These are phyloP conservation scores for Artomyces pyxidatus DNA, from an alignment of 768 basidiomycete genomes.

Conservation along the genomic window DNA sequence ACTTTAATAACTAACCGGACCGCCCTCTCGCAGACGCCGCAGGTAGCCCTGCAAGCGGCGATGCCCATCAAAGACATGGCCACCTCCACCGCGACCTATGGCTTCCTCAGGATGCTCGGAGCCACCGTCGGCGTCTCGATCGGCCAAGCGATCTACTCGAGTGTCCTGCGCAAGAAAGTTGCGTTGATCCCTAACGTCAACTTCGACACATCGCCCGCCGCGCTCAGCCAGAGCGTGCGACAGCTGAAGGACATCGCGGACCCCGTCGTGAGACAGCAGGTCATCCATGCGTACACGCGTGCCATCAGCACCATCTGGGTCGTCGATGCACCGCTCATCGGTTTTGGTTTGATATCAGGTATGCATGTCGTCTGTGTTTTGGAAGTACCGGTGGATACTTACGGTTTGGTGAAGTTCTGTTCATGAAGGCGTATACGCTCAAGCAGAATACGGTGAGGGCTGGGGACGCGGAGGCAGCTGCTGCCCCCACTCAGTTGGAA, in stretches of 20 bases:
- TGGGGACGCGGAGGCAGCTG: too few species aligned
- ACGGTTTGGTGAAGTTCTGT: constrained; percentile 17
- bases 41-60: constrained; percentile 73
- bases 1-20: neutral
- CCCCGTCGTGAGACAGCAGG: constrained; percentile 19
- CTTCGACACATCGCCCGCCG: constrained; percentile 13
- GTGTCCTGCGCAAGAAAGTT: constrained; percentile 25
- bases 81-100: constrained; percentile 56
- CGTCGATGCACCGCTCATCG: constrained; percentile 25
- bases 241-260: constrained; percentile 21
- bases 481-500: too few species aligned
- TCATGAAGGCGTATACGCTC: constrained; percentile 27
- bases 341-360: constrained; percentile 23
- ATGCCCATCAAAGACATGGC: constrained; percentile 89
- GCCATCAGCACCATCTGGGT: constrained; percentile 31
- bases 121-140: constrained; percentile 66
- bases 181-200: constrained; percentile 13
- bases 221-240: constrained; percentile 19
- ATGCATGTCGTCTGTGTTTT: neutral
- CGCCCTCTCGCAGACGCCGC: constrained; percentile 39
- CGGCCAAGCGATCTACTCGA: constrained; percentile 61
- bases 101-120: constrained; percentile 37
- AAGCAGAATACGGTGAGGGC: constrained; percentile 15
- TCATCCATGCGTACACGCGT: constrained; percentile 28
- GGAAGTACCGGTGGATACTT: neutral